Conservation (phyloP, 1,139 yeast species). For the Tardiomyces digboiensis region DNA sequence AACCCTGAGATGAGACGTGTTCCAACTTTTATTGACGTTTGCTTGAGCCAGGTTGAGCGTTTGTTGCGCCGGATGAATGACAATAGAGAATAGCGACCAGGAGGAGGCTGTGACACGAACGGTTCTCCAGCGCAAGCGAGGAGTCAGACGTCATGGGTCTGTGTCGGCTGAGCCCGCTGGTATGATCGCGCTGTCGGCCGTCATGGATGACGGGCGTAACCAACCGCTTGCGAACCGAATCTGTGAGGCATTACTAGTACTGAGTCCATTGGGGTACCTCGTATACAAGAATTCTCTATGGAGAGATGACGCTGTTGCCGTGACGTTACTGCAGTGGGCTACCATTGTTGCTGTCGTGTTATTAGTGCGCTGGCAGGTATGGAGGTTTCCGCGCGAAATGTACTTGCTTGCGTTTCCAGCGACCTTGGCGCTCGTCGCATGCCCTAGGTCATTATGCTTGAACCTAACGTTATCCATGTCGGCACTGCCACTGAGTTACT, state of each 20-base stretch:
- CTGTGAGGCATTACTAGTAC: slow-evolving; percentile 5
- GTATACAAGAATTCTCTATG: slow-evolving; percentile 3
- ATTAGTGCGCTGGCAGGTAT: slow-evolving; percentile 3
- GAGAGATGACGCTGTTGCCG: slow-evolving; percentile 1
- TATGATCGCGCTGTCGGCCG: background rate
- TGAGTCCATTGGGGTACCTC: slow-evolving; percentile 2
- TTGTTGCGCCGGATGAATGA: background rate
- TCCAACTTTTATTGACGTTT: no score
- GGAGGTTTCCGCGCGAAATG: slow-evolving; percentile 13
- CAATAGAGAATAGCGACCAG: background rate
- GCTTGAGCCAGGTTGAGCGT: no score
- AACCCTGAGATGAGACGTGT: no score
- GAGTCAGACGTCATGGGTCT: background rate
- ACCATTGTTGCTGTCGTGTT: slow-evolving; percentile 6
- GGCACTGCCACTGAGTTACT: slow-evolving; percentile 9
- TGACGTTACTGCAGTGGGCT: slow-evolving; percentile 5
- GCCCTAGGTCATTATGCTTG: slow-evolving; percentile 8
- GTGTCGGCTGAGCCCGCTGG: background rate
- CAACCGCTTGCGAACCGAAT: slow-evolving; percentile 5
- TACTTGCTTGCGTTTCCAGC: slow-evolving; percentile 15
- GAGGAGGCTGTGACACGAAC: background rate
- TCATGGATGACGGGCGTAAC: slow-evolving; percentile 5
- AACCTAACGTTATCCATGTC: slow-evolving; percentile 7
- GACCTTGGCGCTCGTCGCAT: slow-evolving; percentile 11
- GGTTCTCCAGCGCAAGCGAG: background rate